These are phyloP conservation scores for Nemophila menziesii DNA, from an alignment of 257 asterid species.

Conservation along the genomic window DNA sequence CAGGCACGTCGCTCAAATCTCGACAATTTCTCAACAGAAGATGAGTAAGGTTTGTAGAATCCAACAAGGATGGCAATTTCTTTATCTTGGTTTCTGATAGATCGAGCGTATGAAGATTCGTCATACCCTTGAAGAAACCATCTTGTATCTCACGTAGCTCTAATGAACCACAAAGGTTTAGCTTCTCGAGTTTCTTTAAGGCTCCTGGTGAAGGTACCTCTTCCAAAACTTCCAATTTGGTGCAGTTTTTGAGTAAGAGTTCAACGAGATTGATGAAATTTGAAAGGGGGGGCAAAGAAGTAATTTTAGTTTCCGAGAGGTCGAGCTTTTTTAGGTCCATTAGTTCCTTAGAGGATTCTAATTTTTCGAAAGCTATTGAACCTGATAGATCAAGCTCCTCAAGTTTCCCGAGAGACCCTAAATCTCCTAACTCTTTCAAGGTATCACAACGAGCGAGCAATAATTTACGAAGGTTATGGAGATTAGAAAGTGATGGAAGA, in stretches of 20 bases:
- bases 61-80: conserved; percentile 17
- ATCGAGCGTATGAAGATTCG: conserved; percentile 15
- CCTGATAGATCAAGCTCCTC: conserved; percentile 30
- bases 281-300: conserved; percentile 9
- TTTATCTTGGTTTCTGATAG: conserved; percentile 15
- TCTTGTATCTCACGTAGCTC: background rate
- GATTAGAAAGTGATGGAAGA: conserved; percentile 15
- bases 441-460: conserved; percentile 10
- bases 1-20: conserved; percentile 14
- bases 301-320: conserved; percentile 8
- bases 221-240: conserved; percentile 5
- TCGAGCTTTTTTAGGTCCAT: conserved; percentile 11
- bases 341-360: conserved; percentile 19
- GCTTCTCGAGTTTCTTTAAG: conserved; percentile 4
- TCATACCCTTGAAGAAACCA: conserved; percentile 2
- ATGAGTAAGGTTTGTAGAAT: conserved; percentile 15
- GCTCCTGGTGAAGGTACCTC: background rate
- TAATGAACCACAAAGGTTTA: conserved; percentile 9
- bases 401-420: conserved; percentile 11
- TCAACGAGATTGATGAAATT: background rate
- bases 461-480: conserved; percentile 13
- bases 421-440: conserved; percentile 15
- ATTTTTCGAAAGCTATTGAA: conserved; percentile 13
- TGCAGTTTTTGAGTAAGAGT: conserved; percentile 8
- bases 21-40: conserved; percentile 24